Base-by-base conservation (phyloP, 2,329 filamentous ascomycete species). In the Paraconiothyrium sp. region DNA sequence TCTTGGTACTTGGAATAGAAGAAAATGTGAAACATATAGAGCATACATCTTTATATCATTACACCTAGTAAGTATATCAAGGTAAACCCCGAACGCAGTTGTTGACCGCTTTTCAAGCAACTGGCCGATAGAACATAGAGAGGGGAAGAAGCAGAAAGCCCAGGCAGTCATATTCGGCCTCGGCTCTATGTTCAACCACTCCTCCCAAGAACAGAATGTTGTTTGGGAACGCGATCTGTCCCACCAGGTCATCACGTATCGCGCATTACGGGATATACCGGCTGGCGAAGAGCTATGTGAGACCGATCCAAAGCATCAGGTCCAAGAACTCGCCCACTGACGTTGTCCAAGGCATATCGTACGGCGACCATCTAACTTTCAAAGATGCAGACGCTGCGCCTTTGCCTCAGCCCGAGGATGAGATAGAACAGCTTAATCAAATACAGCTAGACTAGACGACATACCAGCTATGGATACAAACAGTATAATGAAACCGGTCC, bases 171-270 rank as follows among this genome's bases (percentile, higher is more conserved):
- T 87, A 34, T 78, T 87, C 41, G 85, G 85, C 2, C 75, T 88
- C 0, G 86, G 86, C 16, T 83, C 80, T 58, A 85, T 88, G 83
- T 87, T 88, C 77, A 88, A 88, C 61, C 85, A 88, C 65, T 85
- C 84, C 3, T 76, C 73, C 0, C 67, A 76, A 11, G 65, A 80
- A 32, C 85, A 87, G 65, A 88, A 88, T 68, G 83, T 88, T 4
- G 84, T 82, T 3, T 88, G 85, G 85, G 79, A 80, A 63, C 77
- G 84, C 24, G 82, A 87, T 71, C 49, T 84, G 1, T 68, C 77
- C 3, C 78, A 77, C 2, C 70, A 78, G 14, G 65, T 85, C 0
- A 79, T 87, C 20, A 81, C 80, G 0, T 88, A 87, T 64, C 80
- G 74, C 14, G 78, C 85, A 16, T 65, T 85, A 34, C 75, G 83